phyloP scores from a whole-genome alignment of 495 filamentous ascomycete species.

The Penicillium desertorum region DNA sequence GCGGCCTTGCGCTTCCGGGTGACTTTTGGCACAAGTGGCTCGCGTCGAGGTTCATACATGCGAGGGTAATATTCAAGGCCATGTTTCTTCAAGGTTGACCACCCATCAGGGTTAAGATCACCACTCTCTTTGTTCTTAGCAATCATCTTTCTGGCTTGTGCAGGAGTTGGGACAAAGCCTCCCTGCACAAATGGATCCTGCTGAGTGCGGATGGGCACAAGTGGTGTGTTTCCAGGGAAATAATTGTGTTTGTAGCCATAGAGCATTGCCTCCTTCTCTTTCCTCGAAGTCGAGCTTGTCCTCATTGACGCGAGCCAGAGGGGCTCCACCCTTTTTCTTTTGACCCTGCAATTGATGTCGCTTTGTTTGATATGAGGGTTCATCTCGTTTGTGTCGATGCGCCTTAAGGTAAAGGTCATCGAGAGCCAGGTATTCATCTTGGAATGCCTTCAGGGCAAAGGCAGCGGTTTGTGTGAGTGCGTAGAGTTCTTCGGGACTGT shows the following conservation, averaged over 20 bases:
- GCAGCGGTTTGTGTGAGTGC: slow-evolving; percentile 52
- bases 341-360: slow-evolving; percentile 15
- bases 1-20: slow-evolving; percentile 49
- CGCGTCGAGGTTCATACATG: slow-evolving; percentile 48
- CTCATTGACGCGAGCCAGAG: slow-evolving; percentile 24
- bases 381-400: slow-evolving; percentile 36
- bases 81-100: slow-evolving; percentile 33
- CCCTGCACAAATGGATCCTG: slow-evolving; percentile 47
- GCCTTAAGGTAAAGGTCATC: slow-evolving; percentile 54
- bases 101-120: slow-evolving; percentile 44
- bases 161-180: slow-evolving; percentile 46
- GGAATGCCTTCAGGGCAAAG: slow-evolving; percentile 55
- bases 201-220: slow-evolving; percentile 21
- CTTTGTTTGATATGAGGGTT: slow-evolving; percentile 18
- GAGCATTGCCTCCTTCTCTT: slow-evolving; percentile 44
- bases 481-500: slow-evolving; percentile 52
- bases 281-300: slow-evolving; percentile 34
- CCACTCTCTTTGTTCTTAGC: slow-evolving; percentile 33
- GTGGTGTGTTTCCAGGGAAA: slow-evolving; percentile 15
- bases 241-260: slow-evolving; percentile 43
- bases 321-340: slow-evolving; percentile 24
- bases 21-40: slow-evolving; percentile 54
- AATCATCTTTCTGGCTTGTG: slow-evolving; percentile 42
- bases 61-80: slow-evolving; percentile 39
- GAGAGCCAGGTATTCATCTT: slow-evolving; percentile 63